Base-by-base conservation (phyloP, 495 filamentous ascomycete genomes). In the Penicillium tannophilum region DNA sequence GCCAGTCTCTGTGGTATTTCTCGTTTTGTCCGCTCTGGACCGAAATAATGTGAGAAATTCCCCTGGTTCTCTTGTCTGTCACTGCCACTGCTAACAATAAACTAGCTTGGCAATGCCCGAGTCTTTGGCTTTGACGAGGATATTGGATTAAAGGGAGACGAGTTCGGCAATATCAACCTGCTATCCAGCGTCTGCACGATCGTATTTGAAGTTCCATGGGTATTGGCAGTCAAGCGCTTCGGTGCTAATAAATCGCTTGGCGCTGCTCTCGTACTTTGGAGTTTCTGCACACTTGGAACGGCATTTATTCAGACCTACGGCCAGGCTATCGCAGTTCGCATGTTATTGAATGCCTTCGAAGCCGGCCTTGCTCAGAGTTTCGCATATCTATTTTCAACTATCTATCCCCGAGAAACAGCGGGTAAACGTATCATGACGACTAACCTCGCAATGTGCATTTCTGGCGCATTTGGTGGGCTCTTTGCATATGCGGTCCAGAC, bases 91-190 rank as follows among this genome's bases (percentile, higher is more conserved):
- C 45, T 48, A 48, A 48, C 7, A 48, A 17, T 1, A 1, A 14
- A 28, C 1, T 20, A 48, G 45, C 16, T 48, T 14, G 45, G 45
- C 7, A 48, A 48, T 28, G 45, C 45, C 2, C 11, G 17, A 23
- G 45, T 48, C 24, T 48, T 48, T 48, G 45, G 45, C 45, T 48
- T 48, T 48, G 45, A 48, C 23, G 20, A 48, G 12, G 45, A 48
- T 28, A 23, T 48, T 14, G 45, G 19, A 23, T 8, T 48, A 7
- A 28, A 23, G 19, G 45, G 23, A 12, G 24, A 26, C n/a, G 16
- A 48, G 2, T 48, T 48, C 6, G 24, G 24, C 45, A 48, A 48
- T 28, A 48, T 48, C 45, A 23, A 20, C 12, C 0, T 28, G 24
- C 6, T 48, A 20, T 20, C 45, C 4, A 48, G 23, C 14, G 17